Base-by-base conservation (phyloP, 2,329 filamentous ascomycete genomes). In the Colletotrichum tropicale region DNA sequence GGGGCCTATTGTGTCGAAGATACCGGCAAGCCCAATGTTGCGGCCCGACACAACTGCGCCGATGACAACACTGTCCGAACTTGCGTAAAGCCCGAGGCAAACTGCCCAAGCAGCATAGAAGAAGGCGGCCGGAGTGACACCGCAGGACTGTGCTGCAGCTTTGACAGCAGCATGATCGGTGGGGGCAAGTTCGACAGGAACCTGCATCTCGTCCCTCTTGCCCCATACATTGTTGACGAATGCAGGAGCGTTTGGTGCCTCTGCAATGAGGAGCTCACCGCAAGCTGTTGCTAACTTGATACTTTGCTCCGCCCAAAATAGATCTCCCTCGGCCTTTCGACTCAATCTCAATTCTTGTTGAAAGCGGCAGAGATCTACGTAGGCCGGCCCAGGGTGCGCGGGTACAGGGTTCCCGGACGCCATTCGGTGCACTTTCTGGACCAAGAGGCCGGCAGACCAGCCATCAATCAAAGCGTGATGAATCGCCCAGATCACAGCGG, bases 61-160 rank as follows among this genome's bases (percentile, higher is more conserved):
- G 74, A 86, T 83, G 3, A 78, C 77, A 9, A 87, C 79, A 18
- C 77, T 70, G 36, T 83, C 78, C 0, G 82, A 81, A 61, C 82
- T 81, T 8, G 78, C 78, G 62, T 83, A 85, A 16, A 66, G 66
- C 1, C 79, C 78, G 3, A 87, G 66, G 8, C 78, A 69, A 3
- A 87, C 38, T 1, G 80, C 83, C 86, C 86, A 87, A 2, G 84
- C 85, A 5, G 82, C 82, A 61, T 82, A 78, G 36, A 81, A 81
- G 16, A 81, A 36, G 3, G 67, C 34, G 32, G 73, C 73, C 9
- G 68, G 30, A 24, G 73, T 75, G 30, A 75, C 73, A 67, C 60
- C 21, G 56, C 58, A 28, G 67, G 61, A 26, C 72, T 72, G 61
- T 65, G 71, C 32, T n/a, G 56, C 16, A 28, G 4, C 34, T 24